phyloP scores from a whole-genome alignment of 129 eudicot species.

The Flaveria sonorensis region DNA sequence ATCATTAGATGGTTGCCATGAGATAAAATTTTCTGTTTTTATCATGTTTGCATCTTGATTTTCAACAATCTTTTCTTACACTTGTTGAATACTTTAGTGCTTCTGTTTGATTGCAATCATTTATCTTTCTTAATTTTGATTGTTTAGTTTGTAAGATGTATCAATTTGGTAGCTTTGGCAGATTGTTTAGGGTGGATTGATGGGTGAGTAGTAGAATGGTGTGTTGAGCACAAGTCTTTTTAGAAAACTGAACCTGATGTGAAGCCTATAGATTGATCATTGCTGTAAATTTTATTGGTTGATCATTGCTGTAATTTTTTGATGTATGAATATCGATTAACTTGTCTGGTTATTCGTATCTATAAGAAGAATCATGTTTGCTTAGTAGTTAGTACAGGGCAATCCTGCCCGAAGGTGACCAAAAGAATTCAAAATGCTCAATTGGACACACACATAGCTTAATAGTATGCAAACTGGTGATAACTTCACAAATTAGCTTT shows the following conservation, averaged over 20 bases:
- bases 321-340: no score
- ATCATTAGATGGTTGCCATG: neutral
- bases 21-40: neutral
- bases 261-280: neutral
- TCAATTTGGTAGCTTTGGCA: neutral
- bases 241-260: neutral
- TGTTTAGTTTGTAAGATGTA: neutral
- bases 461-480: neutral
- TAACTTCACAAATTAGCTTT: constrained; percentile 17
- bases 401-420: neutral
- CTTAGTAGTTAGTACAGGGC: neutral
- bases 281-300: neutral
- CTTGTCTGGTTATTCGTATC: no score
- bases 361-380: neutral
- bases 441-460: constrained; percentile 5
- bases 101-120: neutral
- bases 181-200: neutral
- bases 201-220: neutral
- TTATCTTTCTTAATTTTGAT: neutral
- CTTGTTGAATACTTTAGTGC: neutral
- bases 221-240: neutral
- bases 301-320: no score
- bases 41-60: neutral
- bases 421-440: neutral
- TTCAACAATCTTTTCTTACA: neutral